phyloP scores from a whole-genome alignment of 495 filamentous ascomycete genomes.

The Glonium stellatum region DNA sequence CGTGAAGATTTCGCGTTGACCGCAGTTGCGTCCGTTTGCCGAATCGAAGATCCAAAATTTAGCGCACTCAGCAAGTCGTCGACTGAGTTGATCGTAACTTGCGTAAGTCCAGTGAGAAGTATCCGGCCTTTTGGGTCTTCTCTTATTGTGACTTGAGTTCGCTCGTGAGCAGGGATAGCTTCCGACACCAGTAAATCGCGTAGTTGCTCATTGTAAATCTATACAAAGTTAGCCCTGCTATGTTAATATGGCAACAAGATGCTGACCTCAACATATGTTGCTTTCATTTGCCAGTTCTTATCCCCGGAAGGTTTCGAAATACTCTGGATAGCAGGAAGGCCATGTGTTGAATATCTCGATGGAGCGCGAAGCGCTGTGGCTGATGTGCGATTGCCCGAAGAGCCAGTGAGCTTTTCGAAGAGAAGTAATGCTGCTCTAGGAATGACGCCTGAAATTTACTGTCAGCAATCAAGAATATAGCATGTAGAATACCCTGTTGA shows the following conservation, averaged over 20 bases:
- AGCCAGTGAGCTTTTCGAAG: conserved; percentile 75
- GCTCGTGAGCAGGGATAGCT: conserved; percentile 57
- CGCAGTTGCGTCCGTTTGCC: conserved; percentile 97
- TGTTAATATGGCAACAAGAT: not conserved
- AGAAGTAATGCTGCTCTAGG: conserved; percentile 80
- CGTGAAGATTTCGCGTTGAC: conserved; percentile 99
- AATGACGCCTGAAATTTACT: conserved; percentile 63
- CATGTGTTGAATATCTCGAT: conserved; percentile 66
- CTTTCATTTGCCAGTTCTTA: conserved; percentile 88
- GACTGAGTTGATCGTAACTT: conserved; percentile 84
- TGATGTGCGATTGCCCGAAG: conserved; percentile 52
- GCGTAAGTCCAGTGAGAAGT: conserved; percentile 77
- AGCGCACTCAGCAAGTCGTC: conserved; percentile 85
- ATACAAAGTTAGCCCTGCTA: conserved; percentile 6
- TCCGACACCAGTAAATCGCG: conserved; percentile 87
- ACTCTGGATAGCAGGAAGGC: conserved; percentile 43
- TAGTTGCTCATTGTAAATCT: conserved; percentile 96
- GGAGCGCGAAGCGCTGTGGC: conserved; percentile 78
- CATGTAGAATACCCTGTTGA: too few species aligned
- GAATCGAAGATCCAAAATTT: conserved; percentile 87
- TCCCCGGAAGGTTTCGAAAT: conserved; percentile 49
- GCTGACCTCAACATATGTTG: conserved; percentile 84
- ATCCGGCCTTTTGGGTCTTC: conserved; percentile 96
- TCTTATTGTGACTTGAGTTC: conserved; percentile 71
- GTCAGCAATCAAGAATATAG: not conserved